Evolutionary conservation across 257 asterid species (phyloP).

Genomic region (Solanum gandarillasii): DNA sequence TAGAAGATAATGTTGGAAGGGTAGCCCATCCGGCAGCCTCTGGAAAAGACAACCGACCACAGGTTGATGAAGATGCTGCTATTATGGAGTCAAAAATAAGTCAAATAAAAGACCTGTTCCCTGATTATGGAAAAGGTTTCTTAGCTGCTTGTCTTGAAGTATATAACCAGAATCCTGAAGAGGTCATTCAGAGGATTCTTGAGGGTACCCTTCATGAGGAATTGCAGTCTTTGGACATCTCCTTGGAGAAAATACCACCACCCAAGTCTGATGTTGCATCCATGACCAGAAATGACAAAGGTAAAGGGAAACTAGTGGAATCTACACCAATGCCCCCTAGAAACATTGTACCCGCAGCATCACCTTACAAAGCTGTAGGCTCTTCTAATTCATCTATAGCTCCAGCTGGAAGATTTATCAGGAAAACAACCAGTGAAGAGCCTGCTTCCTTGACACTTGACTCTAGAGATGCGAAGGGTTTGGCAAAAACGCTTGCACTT

Average conservation of each 20-base stretch:
- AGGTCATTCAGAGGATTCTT: conserved; percentile 87
- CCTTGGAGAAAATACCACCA: conserved; percentile 48
- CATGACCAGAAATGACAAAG: conserved; percentile 36
- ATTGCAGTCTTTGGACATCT: conserved; percentile 48
- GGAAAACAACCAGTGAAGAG: conserved; percentile 37
- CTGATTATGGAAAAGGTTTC: conserved; percentile 82
- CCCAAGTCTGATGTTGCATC: conserved; percentile 29
- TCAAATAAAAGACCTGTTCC: conserved; percentile 91
- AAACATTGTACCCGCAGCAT: conserved; percentile 8
- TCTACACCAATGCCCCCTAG: conserved; percentile 12
- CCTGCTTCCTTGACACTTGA: conserved; percentile 40
- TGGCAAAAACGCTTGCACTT: conserved; percentile 65
- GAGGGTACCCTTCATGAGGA: conserved; percentile 90
- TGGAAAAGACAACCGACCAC: conserved; percentile 10
- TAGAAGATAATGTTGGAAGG: conserved; percentile 16
- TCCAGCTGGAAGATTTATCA: conserved; percentile 61
- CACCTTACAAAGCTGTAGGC: conserved; percentile 18
- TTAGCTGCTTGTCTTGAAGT: conserved; percentile 87
- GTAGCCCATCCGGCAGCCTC: conserved; percentile 15
- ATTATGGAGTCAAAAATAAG: conserved; percentile 78
- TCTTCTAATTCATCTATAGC: conserved; percentile 44
- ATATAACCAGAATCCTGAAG: conserved; percentile 79
- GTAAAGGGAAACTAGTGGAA: conserved; percentile 67
- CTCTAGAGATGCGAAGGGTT: conserved; percentile 29
- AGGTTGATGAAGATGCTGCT: conserved; percentile 62